Conservation (phyloP, 306 rosid genomes). For the Inga leiocalycina region DNA sequence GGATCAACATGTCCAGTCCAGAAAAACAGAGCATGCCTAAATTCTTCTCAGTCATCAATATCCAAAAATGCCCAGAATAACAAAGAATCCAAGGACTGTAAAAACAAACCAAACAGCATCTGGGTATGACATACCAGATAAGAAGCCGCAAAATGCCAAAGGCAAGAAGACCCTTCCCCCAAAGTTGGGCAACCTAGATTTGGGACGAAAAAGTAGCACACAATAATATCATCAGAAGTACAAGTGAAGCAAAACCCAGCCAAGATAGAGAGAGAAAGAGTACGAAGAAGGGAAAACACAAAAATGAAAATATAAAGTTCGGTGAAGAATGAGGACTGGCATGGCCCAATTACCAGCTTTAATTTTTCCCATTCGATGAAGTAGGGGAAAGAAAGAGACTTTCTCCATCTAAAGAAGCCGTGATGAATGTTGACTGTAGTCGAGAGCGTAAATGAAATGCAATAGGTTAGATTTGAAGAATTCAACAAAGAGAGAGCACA, state of each 20-base stretch:
- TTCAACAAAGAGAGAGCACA: conserved; percentile 49
- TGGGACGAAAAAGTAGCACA: conserved; percentile 34
- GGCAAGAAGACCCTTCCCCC: conserved; percentile 30
- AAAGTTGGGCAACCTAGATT: conserved; percentile 39
- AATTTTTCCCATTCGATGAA: conserved; percentile 20
- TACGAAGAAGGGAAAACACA: not conserved
- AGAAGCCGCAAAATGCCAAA: conserved; percentile 32
- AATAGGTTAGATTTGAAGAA: conserved; percentile 26
- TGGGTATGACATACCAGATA: conserved; percentile 50
- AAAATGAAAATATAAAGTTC: conserved; percentile 41
- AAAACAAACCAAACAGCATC: conserved; percentile 22
- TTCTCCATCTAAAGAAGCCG: conserved; percentile 3
- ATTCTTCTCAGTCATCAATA: not conserved
- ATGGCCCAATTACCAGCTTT: conserved; percentile 61
- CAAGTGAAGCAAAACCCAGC: conserved; percentile 52
- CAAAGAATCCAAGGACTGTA: not conserved
- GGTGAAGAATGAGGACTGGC: conserved; percentile 59
- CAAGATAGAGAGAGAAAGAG: conserved; percentile 26
- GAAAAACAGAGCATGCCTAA: conserved; percentile 12
- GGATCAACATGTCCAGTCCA: conserved; percentile 12
- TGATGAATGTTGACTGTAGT: conserved; percentile 15
- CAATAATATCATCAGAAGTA: conserved; percentile 45
- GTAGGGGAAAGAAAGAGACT: conserved; percentile 3
- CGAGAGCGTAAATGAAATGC: conserved; percentile 30
- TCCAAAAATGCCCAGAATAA: conserved; percentile 20